These are phyloP conservation scores for Stentor roeselii DNA, from an alignment of 73 alveolate species.

Conservation along the genomic window DNA sequence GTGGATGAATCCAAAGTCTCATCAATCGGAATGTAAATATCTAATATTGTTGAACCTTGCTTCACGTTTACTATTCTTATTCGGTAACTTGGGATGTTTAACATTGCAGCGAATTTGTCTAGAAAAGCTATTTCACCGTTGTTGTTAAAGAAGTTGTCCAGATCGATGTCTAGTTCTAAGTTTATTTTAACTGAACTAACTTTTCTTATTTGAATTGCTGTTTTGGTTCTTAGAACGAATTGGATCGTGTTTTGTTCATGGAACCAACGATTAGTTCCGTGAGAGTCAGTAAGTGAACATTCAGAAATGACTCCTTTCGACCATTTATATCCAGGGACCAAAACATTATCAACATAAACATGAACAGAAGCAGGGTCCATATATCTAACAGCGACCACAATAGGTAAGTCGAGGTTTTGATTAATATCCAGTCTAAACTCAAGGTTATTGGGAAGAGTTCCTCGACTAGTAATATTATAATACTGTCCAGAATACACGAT, in stretches of 20 bases:
- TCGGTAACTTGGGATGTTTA: slow-evolving; percentile 40
- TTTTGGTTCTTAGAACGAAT: slow-evolving; percentile 34
- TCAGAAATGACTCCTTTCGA: not conserved
- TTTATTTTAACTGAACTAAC: slow-evolving; percentile 31
- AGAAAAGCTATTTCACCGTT: slow-evolving; percentile 43
- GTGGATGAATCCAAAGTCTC: not conserved
- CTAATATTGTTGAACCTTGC: slow-evolving; percentile 5
- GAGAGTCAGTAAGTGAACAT: not conserved
- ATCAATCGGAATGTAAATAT: not conserved
- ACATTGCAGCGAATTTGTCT: slow-evolving; percentile 45
- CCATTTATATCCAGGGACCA: slow-evolving; percentile 32
- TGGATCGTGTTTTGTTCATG: slow-evolving; percentile 30
- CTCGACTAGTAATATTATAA: slow-evolving; percentile 32
- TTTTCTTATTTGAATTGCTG: slow-evolving; percentile 24
- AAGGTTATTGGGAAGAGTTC: slow-evolving; percentile 40
- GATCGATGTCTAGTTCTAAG: slow-evolving; percentile 41
- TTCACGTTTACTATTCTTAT: slow-evolving; percentile 38
- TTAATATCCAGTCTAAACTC: slow-evolving; percentile 17
- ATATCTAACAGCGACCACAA: slow-evolving; percentile 28
- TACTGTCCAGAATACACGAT: slow-evolving; percentile 26
- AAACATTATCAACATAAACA: slow-evolving; percentile 27
- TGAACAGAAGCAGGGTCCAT: slow-evolving; percentile 36
- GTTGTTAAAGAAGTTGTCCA: slow-evolving; percentile 34
- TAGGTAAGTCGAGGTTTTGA: not conserved
- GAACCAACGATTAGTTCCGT: slow-evolving; percentile 45